These are phyloP conservation scores for Aspergillus texensis DNA, from an alignment of 2,329 filamentous ascomycete genomes.

Conservation along the genomic window DNA sequence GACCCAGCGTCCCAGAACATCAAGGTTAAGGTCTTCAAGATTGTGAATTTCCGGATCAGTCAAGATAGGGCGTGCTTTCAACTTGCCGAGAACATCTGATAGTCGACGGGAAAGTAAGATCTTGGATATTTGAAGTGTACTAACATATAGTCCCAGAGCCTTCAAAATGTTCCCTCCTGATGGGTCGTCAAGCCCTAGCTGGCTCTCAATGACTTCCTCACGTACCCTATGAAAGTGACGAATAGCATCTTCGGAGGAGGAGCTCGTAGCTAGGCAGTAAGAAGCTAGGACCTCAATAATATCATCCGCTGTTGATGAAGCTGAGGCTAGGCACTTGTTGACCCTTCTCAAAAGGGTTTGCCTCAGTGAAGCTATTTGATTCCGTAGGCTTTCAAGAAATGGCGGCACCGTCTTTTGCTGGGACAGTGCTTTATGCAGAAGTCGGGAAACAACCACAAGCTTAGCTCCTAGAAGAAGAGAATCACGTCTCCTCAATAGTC, in stretches of 20 bases:
- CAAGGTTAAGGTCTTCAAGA: constrained; percentile 72
- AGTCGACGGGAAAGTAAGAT: constrained; percentile 73
- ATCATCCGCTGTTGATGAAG: constrained; percentile 45
- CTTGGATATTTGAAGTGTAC: constrained; percentile 77
- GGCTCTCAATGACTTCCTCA: constrained; percentile 66
- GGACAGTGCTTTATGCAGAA: constrained; percentile 73
- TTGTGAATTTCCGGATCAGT: constrained; percentile 68
- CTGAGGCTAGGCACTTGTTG: constrained; percentile 56
- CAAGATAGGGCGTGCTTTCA: constrained; percentile 73
- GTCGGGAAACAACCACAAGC: constrained; percentile 72
- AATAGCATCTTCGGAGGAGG: constrained; percentile 76
- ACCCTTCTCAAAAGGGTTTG: constrained; percentile 67
- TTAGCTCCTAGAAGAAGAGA: constrained; percentile 65
- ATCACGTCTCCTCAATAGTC: constrained; percentile 54
- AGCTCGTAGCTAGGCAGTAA: constrained; percentile 79
- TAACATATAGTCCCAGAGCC: constrained; percentile 72
- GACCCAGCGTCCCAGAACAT: constrained; percentile 78
- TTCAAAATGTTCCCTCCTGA: constrained; percentile 60
- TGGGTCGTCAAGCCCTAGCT: constrained; percentile 57
- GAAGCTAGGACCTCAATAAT: constrained; percentile 77
- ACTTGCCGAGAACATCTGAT: constrained; percentile 65
- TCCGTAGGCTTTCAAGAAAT: constrained; percentile 65
- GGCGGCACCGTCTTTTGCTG: constrained; percentile 51
- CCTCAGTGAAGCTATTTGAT: constrained; percentile 64
- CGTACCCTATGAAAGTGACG: constrained; percentile 76